These are phyloP conservation scores for Balansia obtecta DNA, from an alignment of 2,329 filamentous ascomycete species.

Conservation along the genomic window DNA sequence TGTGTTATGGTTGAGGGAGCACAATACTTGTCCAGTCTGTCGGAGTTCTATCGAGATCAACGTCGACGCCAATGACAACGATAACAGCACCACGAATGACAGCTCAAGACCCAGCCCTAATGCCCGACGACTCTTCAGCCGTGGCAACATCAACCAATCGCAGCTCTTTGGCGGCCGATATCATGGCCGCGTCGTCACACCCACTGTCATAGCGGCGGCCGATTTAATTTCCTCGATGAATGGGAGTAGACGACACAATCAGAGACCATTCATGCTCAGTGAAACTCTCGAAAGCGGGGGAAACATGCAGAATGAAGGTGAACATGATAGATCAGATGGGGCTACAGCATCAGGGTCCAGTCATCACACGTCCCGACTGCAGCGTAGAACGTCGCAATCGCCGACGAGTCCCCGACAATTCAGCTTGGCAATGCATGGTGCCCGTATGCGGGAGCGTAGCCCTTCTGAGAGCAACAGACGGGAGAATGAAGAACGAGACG, in stretches of 20 bases:
- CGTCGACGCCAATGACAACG: slow-evolving; percentile 9
- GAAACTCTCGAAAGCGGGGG: slow-evolving; percentile 20
- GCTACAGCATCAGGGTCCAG: slow-evolving; percentile 14
- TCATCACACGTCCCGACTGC: slow-evolving; percentile 22
- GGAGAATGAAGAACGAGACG: slow-evolving; percentile 16
- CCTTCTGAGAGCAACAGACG: slow-evolving; percentile 24
- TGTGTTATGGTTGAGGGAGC: slow-evolving; percentile 71
- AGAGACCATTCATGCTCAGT: slow-evolving; percentile 14
- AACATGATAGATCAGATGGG: slow-evolving; percentile 14
- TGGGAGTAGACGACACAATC: no score
- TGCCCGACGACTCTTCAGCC: neutral
- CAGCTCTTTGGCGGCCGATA: neutral
- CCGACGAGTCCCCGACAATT: slow-evolving; percentile 22
- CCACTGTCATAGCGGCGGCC: slow-evolving; percentile 5
- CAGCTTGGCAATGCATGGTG: slow-evolving; percentile 17
- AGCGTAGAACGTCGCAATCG: slow-evolving; percentile 25
- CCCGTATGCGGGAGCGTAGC: slow-evolving; percentile 25
- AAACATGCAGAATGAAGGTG: slow-evolving; percentile 13
- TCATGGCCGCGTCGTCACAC: slow-evolving; percentile 2
- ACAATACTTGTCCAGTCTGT: slow-evolving; percentile 86
- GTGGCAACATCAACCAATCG: slow-evolving; percentile 2
- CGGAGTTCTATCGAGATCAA: slow-evolving; percentile 42
- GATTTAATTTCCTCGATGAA: slow-evolving; percentile 10
- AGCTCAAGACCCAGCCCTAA: neutral
- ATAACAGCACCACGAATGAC: slow-evolving; percentile 9